A percentile compares a stretch with the other conserved stretches of the same genome.
These are phyloP conservation scores for Trichopus zeylanicus DNA, from an alignment of 116 monocot genomes.

Conservation along the genomic window DNA sequence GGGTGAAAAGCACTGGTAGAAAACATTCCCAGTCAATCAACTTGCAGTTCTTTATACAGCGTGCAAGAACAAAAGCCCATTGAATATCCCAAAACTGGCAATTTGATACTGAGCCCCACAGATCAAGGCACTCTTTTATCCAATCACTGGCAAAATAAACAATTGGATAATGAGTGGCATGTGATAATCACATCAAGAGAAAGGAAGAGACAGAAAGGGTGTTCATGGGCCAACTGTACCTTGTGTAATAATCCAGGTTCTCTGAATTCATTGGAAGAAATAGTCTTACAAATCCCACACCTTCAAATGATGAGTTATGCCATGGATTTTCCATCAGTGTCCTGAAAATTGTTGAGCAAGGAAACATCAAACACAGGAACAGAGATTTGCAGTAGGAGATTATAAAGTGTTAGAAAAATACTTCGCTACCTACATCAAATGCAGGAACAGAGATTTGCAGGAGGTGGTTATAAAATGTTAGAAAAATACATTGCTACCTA, in stretches of 20 bases:
- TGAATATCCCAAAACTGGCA: slow-evolving; percentile 98
- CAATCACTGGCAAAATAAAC: slow-evolving; percentile 45
- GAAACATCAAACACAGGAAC: background rate
- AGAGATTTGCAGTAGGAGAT: too few species aligned
- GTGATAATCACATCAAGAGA: background rate
- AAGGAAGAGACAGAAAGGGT: background rate
- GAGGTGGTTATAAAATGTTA: too few species aligned
- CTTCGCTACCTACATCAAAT: too few species aligned
- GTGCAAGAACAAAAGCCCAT: slow-evolving; percentile 71
- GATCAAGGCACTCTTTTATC: slow-evolving; percentile 60
- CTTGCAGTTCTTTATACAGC: slow-evolving; percentile 71
- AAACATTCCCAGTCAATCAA: slow-evolving; percentile 83
- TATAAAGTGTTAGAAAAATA: too few species aligned
- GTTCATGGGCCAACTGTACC: slow-evolving; percentile 30
- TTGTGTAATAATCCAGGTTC: slow-evolving; percentile 70
- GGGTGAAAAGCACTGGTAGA: slow-evolving; percentile 61
- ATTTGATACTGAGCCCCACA: slow-evolving; percentile 85
- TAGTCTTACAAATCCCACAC: slow-evolving; percentile 72
- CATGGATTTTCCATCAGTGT: slow-evolving; percentile 88
- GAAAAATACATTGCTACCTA: too few species aligned
- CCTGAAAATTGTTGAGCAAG: slow-evolving; percentile 23
- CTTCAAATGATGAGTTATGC: slow-evolving; percentile 94
- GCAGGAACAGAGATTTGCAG: too few species aligned
- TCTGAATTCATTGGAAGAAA: slow-evolving; percentile 82
- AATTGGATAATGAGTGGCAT: slow-evolving; percentile 1